These are phyloP conservation scores for Bothia castanella DNA, from an alignment of 1,284 basidiomycete species.

Conservation along the genomic window DNA sequence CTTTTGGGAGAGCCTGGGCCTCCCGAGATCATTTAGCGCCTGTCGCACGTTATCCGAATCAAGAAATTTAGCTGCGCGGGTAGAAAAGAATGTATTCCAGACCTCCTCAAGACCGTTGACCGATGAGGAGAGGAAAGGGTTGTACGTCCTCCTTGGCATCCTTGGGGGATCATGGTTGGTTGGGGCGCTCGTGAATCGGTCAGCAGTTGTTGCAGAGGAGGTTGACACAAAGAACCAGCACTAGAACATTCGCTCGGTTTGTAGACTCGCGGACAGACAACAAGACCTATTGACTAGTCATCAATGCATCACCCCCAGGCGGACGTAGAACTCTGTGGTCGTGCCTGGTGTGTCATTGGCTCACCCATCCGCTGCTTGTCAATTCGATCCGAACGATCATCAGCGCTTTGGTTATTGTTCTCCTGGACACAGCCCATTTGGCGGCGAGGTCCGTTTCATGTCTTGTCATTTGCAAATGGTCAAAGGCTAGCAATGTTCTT, in stretches of 20 bases:
- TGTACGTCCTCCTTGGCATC: constrained; percentile 52
- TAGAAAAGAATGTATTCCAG: constrained; percentile 9
- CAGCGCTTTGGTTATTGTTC: too few species aligned
- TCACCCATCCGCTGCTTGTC: too few species aligned
- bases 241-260: constrained; percentile 7
- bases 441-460: too few species aligned
- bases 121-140: constrained; percentile 49
- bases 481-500: too few species aligned
- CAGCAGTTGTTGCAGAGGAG: constrained; percentile 23
- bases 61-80: constrained; percentile 4
- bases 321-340: too few species aligned
- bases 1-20: constrained; percentile 37
- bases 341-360: too few species aligned
- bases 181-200: constrained; percentile 40
- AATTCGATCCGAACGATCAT: too few species aligned
- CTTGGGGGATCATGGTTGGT: constrained; percentile 50
- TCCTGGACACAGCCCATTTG: too few species aligned
- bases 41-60: constrained; percentile 15
- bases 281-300: too few species aligned
- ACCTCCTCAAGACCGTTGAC: constrained; percentile 42
- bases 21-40: constrained; percentile 33
- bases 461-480: too few species aligned
- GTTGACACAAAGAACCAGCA: constrained; percentile 6
- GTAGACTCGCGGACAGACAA: constrained; percentile 5
- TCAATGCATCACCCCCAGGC: too few species aligned